Evolutionary conservation across 2,329 filamentous ascomycete genomes (phyloP).

Genomic region (Aspergillus texensis): DNA sequence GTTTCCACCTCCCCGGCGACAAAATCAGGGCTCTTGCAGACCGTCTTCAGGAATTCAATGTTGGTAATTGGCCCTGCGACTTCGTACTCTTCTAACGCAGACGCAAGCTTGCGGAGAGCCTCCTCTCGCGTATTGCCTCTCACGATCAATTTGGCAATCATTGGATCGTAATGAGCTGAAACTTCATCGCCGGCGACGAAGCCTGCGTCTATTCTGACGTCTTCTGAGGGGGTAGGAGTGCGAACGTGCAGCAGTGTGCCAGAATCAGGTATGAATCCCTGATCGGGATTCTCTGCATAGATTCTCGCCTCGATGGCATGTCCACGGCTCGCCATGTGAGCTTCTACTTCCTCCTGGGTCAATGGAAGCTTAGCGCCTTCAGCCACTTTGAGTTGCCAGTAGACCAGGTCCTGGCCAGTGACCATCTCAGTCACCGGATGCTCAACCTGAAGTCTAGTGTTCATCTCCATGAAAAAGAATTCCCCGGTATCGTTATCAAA

Average conservation of each 20-base stretch:
- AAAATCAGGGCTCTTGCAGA: constrained; percentile 81
- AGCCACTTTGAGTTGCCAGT: constrained; percentile 92
- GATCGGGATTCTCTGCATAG: constrained; percentile 92
- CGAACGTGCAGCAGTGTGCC: constrained; percentile 82
- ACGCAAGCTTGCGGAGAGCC: constrained; percentile 78
- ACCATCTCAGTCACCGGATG: constrained; percentile 89
- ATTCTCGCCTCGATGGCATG: constrained; percentile 95
- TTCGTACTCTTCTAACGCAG: constrained; percentile 85
- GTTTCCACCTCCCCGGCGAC: constrained; percentile 89
- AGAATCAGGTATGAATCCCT: constrained; percentile 91
- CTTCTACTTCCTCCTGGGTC: constrained; percentile 66
- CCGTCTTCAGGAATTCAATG: constrained; percentile 90
- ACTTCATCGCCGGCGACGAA: constrained; percentile 91
- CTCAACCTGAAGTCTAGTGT: constrained; percentile 88
- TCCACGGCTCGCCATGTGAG: constrained; percentile 72
- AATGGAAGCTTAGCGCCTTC: constrained; percentile 69
- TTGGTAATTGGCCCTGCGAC: constrained; percentile 92
- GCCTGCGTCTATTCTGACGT: constrained; percentile 88
- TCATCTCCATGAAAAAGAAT: constrained; percentile 75
- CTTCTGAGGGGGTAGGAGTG: constrained; percentile 68
- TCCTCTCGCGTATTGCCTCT: constrained; percentile 75
- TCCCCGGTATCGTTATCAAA: constrained; percentile 68
- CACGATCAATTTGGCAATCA: constrained; percentile 98
- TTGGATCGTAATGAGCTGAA: constrained; percentile 93
- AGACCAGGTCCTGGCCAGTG: constrained; percentile 77